A percentile compares a stretch with the other conserved stretches of the same genome.
These are phyloP conservation scores for Blastobotrys arbuscula DNA, from an alignment of 1,139 yeast genomes.

Conservation along the genomic window DNA sequence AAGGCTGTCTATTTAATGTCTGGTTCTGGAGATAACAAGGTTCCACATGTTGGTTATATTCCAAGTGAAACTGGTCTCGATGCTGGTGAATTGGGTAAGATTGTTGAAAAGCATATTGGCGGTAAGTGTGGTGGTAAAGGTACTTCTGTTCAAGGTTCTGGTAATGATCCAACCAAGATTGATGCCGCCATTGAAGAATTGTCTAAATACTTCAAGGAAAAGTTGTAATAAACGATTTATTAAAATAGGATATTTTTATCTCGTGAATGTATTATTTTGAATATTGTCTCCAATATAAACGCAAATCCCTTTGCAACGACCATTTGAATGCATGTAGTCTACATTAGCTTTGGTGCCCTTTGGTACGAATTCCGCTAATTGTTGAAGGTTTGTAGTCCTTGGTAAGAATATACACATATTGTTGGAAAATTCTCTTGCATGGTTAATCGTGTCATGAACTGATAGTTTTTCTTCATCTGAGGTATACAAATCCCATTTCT, in stretches of 20 bases:
- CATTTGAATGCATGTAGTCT: conserved; percentile 20
- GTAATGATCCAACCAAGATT: conserved; percentile 69
- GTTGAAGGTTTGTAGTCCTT: conserved; percentile 55
- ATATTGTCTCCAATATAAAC: conserved; percentile 16
- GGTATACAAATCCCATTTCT: conserved; percentile 42
- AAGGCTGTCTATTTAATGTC: conserved; percentile 81
- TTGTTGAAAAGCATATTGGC: conserved; percentile 71
- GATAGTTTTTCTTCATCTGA: conserved; percentile 24
- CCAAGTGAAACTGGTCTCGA: conserved; percentile 71
- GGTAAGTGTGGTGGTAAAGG: conserved; percentile 99
- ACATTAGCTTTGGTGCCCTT: conserved; percentile 10
- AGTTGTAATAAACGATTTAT: conserved; percentile 19
- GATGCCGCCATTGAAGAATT: conserved; percentile 69
- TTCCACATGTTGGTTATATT: conserved; percentile 92
- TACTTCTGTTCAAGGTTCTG: conserved; percentile 94
- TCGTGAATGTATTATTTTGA: conserved; percentile 3
- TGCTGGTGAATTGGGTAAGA: conserved; percentile 68
- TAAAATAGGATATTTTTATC: not conserved
- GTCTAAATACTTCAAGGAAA: conserved; percentile 42
- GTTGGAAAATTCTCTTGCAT: conserved; percentile 45
- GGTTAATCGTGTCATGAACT: conserved; percentile 28
- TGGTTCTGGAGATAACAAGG: conserved; percentile 61
- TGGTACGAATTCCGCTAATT: conserved; percentile 29
- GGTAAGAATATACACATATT: conserved; percentile 76
- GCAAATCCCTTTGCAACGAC: conserved; percentile 21